These are phyloP conservation scores for Phytophthora tentaculata DNA, from an alignment of 352 stramenopile genomes.

Conservation along the genomic window DNA sequence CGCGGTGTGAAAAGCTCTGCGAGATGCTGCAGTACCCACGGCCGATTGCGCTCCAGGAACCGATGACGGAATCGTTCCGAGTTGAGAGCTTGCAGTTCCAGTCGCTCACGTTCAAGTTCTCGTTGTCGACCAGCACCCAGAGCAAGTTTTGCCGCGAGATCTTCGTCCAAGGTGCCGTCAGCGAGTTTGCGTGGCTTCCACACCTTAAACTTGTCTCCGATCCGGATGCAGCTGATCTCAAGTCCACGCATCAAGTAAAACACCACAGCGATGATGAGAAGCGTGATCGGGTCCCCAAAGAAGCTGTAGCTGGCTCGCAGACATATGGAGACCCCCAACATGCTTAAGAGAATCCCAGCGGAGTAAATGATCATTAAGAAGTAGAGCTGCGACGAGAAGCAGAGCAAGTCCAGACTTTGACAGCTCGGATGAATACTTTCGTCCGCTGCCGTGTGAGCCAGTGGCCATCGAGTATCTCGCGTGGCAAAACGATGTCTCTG, in stretches of 20 bases:
- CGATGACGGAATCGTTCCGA: conserved; percentile 96
- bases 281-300: conserved; percentile 92
- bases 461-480: conserved; percentile 93
- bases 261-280: conserved; percentile 90
- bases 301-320: conserved; percentile 93
- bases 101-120: conserved; percentile 94
- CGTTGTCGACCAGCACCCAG: conserved; percentile 93
- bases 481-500: conserved; percentile 96
- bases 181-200: conserved; percentile 92
- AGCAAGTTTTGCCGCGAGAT: conserved; percentile 94
- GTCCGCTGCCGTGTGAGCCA: conserved; percentile 78
- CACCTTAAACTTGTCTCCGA: conserved; percentile 86
- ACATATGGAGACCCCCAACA: conserved; percentile 95
- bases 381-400: conserved; percentile 95
- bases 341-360: conserved; percentile 89
- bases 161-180: conserved; percentile 96
- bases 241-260: conserved; percentile 79
- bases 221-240: conserved; percentile 53
- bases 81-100: conserved; percentile 97
- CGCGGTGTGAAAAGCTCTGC: conserved; percentile 96
- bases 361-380: conserved; percentile 90
- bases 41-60: conserved; percentile 97
- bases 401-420: conserved; percentile 95
- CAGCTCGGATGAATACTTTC: conserved; percentile 94
- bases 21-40: conserved; percentile 97